Conservation (phyloP, 2,329 filamentous ascomycete genomes). For the Ophiostoma himal-ulmi region DNA sequence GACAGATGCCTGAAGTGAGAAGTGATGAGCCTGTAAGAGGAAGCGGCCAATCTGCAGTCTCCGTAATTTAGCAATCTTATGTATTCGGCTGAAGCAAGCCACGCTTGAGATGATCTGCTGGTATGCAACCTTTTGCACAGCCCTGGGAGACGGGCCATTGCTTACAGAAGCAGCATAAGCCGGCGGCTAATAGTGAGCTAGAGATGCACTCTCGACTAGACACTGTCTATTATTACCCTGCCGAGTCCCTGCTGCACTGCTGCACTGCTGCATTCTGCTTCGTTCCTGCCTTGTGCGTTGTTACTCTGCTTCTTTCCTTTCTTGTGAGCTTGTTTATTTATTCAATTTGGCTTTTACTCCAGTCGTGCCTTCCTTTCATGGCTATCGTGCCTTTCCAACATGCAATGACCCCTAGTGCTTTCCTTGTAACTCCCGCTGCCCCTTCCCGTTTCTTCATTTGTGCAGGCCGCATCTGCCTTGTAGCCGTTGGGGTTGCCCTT, state of each 20-base stretch:
- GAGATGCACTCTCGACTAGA: not conserved
- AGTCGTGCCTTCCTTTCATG: not conserved
- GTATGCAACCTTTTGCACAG: not conserved
- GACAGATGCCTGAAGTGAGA: no score
- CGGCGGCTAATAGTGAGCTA: not conserved
- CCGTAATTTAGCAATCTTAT: not conserved
- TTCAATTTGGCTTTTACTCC: not conserved
- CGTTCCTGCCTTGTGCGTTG: not conserved
- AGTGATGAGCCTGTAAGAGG: not conserved
- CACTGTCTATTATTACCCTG: not conserved
- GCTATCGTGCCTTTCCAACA: not conserved
- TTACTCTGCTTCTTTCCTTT: not conserved
- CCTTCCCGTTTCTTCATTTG: not conserved
- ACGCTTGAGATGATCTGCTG: not conserved
- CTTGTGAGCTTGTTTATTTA: not conserved
- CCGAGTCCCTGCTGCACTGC: not conserved
- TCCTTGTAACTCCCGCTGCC: not conserved
- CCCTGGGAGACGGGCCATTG: not conserved
- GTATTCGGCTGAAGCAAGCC: not conserved
- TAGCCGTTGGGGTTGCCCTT: not conserved
- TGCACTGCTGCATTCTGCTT: not conserved
- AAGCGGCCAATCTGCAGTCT: not conserved
- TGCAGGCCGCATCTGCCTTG: conserved; percentile 9
- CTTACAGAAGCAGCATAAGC: not conserved
- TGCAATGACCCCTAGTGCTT: not conserved